Base-by-base conservation (phyloP, 164 flowering plant genomes). In the Euptelea pleiosperma region DNA sequence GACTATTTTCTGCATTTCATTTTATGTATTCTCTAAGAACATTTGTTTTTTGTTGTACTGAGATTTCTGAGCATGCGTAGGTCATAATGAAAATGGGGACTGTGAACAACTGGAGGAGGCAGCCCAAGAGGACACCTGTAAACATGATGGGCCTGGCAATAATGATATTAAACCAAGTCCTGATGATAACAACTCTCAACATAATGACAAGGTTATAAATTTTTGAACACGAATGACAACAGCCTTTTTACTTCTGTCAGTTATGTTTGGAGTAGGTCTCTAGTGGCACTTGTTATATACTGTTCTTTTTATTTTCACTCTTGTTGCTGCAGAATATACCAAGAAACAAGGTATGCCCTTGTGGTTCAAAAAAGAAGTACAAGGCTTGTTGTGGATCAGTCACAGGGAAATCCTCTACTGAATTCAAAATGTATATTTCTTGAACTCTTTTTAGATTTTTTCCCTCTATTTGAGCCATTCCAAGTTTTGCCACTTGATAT, bases 291-390 rank as follows among this genome's bases (percentile, higher is more conserved):
- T 52, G 18, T 54, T 8, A 8, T 22, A 21, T 46, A n/a, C n/a
- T 8, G 21, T 55, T 36, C 40, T 62, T 40, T 25, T 36, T 8
- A 0, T 37, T 37, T 62, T 52, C 30, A 34, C 24, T 34, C 28
- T 45, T 21, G 0, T 49, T 35, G 21, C 25, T 69, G 59, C 82
- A 86, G 98, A 85, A 77, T 64, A 74, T 82, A 25, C 63, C 95
- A 30, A 73, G 89, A 74, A 89, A 85, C 67, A 79, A 86, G 75
- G 61, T 64, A 0, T 91, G 96, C 58, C 84, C 95, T 2, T 89
- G 98, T 75, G 98, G 96, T 50, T 92, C 96, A n/a, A 86, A 79
- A 68, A 92, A 87, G 81, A 92, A 92, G 67, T 75, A 82, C 81
- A 89, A 92, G 77, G 65, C 80, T 60, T 89, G 95, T 70, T 89